Percentiles rank a stretch among this genome's conserved stretches.
These are phyloP conservation scores for Kurtzmaniella quercitrusa DNA, from an alignment of 1,139 yeast species.

Conservation along the genomic window DNA sequence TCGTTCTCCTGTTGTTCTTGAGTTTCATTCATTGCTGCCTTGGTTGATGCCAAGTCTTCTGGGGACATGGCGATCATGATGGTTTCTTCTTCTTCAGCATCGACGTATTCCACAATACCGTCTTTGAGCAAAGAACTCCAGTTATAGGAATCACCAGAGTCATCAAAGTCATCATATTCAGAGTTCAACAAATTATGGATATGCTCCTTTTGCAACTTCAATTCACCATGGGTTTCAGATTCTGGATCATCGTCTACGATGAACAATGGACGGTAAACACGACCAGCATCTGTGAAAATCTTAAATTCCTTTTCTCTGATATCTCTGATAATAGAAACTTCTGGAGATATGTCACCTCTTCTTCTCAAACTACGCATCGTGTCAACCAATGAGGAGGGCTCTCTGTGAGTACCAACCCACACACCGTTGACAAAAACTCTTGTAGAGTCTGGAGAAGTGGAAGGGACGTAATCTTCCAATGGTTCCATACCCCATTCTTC, in stretches of 20 bases:
- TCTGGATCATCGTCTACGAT: conserved; percentile 84
- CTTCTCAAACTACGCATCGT: conserved; percentile 91
- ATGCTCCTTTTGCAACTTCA: conserved; percentile 81
- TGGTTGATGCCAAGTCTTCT: conserved; percentile 80
- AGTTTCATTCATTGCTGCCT: conserved; percentile 46
- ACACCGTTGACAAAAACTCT: conserved; percentile 97
- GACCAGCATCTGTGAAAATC: conserved; percentile 97
- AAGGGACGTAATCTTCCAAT: conserved; percentile 91
- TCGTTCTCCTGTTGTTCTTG: conserved; percentile 36
- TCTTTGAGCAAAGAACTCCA: conserved; percentile 83
- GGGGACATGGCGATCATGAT: conserved; percentile 99
- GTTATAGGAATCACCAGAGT: conserved; percentile 57
- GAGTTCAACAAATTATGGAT: conserved; percentile 65
- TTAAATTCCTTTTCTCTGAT: conserved; percentile 94
- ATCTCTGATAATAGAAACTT: conserved; percentile 94
- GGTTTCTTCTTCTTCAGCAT: conserved; percentile 97
- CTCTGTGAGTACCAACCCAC: conserved; percentile 98
- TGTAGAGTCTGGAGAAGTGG: conserved; percentile 86
- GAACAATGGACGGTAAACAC: conserved; percentile 93
- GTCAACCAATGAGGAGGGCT: conserved; percentile 85
- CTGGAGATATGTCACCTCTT: conserved; percentile 93
- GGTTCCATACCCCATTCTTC: conserved; percentile 99
- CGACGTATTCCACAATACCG: conserved; percentile 91
- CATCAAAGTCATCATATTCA: conserved; percentile 58
- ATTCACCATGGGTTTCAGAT: conserved; percentile 71